Percentiles rank a stretch among this genome's conserved stretches.
Evolutionary conservation across 148 eudicot species (phyloP).

Genomic region (Limonium bicolor): DNA sequence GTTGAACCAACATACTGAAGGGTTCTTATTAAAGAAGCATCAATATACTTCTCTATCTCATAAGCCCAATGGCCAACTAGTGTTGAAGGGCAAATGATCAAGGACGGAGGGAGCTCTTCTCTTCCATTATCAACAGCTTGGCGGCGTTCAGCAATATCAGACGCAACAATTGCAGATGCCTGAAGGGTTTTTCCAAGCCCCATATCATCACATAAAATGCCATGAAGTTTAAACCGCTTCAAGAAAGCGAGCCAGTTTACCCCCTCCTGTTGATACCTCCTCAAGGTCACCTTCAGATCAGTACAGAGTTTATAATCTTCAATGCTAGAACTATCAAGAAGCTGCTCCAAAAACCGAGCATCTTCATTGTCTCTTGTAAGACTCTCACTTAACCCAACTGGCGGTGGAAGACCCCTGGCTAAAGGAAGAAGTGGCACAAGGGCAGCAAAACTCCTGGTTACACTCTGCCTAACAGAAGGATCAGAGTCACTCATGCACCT

Average conservation of each 20-base stretch:
- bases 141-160: conserved; percentile 76
- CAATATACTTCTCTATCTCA: conserved; percentile 96
- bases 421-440: conserved; percentile 97
- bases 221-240: conserved; percentile 93
- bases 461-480: conserved; percentile 89
- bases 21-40: conserved; percentile 55
- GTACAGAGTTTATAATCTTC: conserved; percentile 82
- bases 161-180: conserved; percentile 93
- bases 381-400: conserved; percentile 54
- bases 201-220: conserved; percentile 99
- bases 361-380: conserved; percentile 73
- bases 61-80: conserved; percentile 99
- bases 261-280: conserved; percentile 99
- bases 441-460: conserved; percentile 95
- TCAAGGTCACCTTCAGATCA: conserved; percentile 64
- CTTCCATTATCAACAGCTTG: conserved; percentile 15
- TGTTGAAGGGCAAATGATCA: conserved; percentile 93
- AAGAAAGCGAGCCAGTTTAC: conserved; percentile 97
- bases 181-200: conserved; percentile 99
- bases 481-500: conserved; percentile 99
- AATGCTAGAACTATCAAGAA: conserved; percentile 90
- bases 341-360: conserved; percentile 84
- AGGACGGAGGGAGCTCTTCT: conserved; percentile 42
- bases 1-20: conserved; percentile 86
- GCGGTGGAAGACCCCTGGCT: conserved; percentile 79